Base-by-base conservation (phyloP, 73 alveolate species). In the Paramecium caudatum region DNA sequence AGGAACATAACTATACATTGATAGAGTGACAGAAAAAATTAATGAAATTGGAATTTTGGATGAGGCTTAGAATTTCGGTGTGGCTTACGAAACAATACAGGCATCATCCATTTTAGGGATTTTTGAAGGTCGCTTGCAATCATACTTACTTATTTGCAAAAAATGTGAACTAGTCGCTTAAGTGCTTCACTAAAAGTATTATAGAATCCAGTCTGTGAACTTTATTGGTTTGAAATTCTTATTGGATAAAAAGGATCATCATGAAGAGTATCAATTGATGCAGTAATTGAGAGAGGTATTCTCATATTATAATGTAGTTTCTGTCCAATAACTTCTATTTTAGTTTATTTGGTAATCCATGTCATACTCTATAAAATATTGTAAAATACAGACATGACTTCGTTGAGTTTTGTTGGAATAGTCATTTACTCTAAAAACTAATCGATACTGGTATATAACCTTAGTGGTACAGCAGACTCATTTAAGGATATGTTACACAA, bases 401-500 rank as follows among this genome's bases (percentile, higher is more conserved):
- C 37, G 15, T 36, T 1, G 45, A 34, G 21, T 86, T 63, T 63
- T 46, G 49, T 21, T 86, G 93, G 93, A 86, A 86, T 86, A 23
- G 23, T 63, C 90, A 62, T 39, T 69, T 86, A 39, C 17, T 27
- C 19, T 63, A 36, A 10, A 48, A 63, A 49, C 25, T 86, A 25
- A 9, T 37, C 21, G 82, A 61, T 4, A 12, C 36, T 4, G 21
- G 45, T 65, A 63, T 63, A 12, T 8, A 43, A 12, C 82, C 80
- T 16, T 13, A 39, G 16, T 86, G 93, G 93, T 62, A 41, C 33
- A 25, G 61, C 19, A 43, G 46, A 19, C 15, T 86, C 25, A 61
- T 86, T 63, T 63, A 86, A 78, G 93, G 93, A 0, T 86, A 62
- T 86, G 90, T 86, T 21, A 74, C 81, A 37, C 65, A 86, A 27